Conservation (phyloP, 1,284 basidiomycete species). For the Farysia itapuensis region DNA sequence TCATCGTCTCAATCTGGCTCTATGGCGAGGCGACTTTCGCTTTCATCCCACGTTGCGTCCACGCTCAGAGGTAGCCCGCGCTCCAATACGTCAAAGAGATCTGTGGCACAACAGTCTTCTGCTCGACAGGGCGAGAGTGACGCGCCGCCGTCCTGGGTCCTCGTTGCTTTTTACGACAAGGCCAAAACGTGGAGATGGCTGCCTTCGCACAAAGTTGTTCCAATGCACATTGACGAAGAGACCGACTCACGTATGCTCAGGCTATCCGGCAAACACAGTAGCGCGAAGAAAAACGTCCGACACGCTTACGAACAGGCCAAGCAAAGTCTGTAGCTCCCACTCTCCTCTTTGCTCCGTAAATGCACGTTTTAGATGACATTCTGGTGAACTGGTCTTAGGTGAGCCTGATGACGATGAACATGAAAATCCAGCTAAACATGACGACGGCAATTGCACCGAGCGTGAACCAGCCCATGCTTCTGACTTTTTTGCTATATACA, state of each 20-base stretch:
- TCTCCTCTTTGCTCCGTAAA: not conserved
- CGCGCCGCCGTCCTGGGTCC: not conserved
- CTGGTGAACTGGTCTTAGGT: slow-evolving; percentile 34
- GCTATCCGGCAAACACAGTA: slow-evolving; percentile 7
- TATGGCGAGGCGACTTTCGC: not conserved
- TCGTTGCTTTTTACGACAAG: not conserved
- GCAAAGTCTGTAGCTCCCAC: not conserved
- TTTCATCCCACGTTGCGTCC: too few species aligned
- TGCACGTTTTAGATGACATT: too few species aligned
- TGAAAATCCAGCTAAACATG: slow-evolving; percentile 52
- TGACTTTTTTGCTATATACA: slow-evolving; percentile 49
- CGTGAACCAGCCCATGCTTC: slow-evolving; percentile 58
- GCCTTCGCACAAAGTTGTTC: not conserved
- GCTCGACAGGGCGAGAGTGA: too few species aligned
- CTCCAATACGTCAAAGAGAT: too few species aligned
- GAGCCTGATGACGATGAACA: slow-evolving; percentile 56
- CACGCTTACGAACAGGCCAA: slow-evolving; percentile 23
- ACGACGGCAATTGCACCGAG: slow-evolving; percentile 47
- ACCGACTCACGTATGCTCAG: slow-evolving; percentile 15
- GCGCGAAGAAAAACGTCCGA: slow-evolving; percentile 7
- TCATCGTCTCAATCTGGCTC: not conserved
- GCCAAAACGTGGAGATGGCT: not conserved
- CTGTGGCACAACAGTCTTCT: too few species aligned
- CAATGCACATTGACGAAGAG: slow-evolving; percentile 1
- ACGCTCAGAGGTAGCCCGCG: too few species aligned